Conservation (phyloP, 176 grass and related monocot genomes). For the Aegilops umbellulata region DNA sequence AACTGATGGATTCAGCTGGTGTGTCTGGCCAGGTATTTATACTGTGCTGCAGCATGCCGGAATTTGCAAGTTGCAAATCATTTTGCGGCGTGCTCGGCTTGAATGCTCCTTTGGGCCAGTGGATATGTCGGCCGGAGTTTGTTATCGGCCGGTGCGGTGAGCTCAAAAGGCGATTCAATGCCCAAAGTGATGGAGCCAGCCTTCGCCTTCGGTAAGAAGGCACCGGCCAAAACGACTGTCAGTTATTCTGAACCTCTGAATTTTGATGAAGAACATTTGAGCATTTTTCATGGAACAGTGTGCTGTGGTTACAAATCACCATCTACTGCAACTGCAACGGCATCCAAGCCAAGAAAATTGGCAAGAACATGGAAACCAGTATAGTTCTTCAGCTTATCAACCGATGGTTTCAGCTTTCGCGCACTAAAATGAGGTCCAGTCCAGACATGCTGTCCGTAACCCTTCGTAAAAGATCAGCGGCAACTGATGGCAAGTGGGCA, state of each 20-base stretch:
- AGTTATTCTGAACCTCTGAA: neutral
- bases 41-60: neutral
- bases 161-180: constrained; percentile 1
- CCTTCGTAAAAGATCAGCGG: neutral
- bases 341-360: no score
- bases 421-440: neutral
- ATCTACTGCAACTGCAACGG: neutral
- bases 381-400: no score
- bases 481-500: neutral
- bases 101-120: constrained; percentile 6
- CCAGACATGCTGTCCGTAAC: no score
- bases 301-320: neutral
- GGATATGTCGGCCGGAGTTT: constrained; percentile 19
- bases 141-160: constrained; percentile 40
- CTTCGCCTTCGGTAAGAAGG: neutral
- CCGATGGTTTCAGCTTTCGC: neutral
- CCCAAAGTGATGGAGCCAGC: neutral
- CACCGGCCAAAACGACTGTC: neutral
- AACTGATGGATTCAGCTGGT: constrained; percentile 26
- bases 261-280: neutral
- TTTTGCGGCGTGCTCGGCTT: neutral
- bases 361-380: neutral
- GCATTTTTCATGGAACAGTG: neutral
- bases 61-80: neutral
- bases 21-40: constrained; percentile 32